A percentile compares a stretch with the other conserved stretches of the same genome.
Evolutionary conservation across 306 rosid species (phyloP).

Genomic region (Quillaja saponaria): DNA sequence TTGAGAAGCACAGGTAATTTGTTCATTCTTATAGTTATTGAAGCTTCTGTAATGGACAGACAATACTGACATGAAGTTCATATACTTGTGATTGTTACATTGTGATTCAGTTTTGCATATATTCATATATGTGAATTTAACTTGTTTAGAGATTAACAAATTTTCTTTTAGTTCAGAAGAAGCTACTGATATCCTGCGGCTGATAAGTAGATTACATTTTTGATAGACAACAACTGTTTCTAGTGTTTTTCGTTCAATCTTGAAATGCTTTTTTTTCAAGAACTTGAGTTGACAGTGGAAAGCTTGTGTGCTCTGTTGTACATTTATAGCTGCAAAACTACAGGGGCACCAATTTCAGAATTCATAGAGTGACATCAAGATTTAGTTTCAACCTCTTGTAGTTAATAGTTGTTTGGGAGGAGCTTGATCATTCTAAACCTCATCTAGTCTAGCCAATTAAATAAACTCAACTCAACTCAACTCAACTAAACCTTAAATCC

Average conservation of each 20-base stretch:
- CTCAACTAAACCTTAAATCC: no score
- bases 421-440: no score
- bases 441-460: no score
- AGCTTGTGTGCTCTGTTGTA: background rate
- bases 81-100: background rate
- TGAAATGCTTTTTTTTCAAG: background rate
- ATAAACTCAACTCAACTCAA: no score
- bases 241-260: background rate
- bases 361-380: background rate
- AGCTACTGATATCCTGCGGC: slow-evolving; percentile 3
- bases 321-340: background rate
- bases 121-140: slow-evolving; percentile 1
- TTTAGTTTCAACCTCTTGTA: no score
- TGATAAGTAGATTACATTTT: background rate
- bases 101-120: background rate
- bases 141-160: slow-evolving; percentile 9
- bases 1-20: slow-evolving; percentile 76
- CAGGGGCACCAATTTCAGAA: background rate
- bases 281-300: background rate
- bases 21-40: slow-evolving; percentile 12
- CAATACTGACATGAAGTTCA: slow-evolving; percentile 13
- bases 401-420: no score
- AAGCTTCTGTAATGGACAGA: slow-evolving; percentile 21
- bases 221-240: background rate
- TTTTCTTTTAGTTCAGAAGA: background rate